Conservation (phyloP, 2,329 filamentous ascomycete species). For the Rugonectria rugulosa region DNA sequence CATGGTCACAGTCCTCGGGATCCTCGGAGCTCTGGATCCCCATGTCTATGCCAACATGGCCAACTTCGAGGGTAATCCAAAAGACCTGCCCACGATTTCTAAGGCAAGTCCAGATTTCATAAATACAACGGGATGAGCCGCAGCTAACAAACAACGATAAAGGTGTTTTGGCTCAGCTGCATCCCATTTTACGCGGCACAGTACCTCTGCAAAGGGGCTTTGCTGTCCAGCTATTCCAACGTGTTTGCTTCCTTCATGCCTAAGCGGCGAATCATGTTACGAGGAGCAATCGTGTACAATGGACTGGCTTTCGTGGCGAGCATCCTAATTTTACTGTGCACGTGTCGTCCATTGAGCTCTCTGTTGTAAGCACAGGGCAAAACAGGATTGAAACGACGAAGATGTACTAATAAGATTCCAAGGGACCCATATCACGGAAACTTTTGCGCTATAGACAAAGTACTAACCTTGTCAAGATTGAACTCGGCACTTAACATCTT, state of each 20-base stretch:
- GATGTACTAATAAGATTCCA: too few species aligned
- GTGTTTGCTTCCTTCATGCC: slow-evolving; percentile 24
- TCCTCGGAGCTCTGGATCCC: slow-evolving; percentile 21
- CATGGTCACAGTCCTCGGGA: slow-evolving; percentile 8
- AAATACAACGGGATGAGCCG: background rate
- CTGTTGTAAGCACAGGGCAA: background rate
- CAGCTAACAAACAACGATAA: background rate
- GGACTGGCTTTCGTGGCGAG: background rate
- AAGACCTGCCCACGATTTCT: background rate
- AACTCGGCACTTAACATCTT: slow-evolving; percentile 22
- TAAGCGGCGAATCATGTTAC: slow-evolving; percentile 17
- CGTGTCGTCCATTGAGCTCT: slow-evolving; percentile 14
- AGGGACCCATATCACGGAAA: too few species aligned
- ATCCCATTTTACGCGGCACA: slow-evolving; percentile 20
- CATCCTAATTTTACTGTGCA: background rate
- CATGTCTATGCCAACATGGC: background rate
- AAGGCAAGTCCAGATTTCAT: background rate
- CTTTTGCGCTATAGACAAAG: rapidly evolving
- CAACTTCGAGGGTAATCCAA: background rate
- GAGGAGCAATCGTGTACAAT: slow-evolving; percentile 10
- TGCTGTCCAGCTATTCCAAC: slow-evolving; percentile 21
- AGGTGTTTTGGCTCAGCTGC: slow-evolving; percentile 20
- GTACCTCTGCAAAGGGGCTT: slow-evolving; percentile 24
- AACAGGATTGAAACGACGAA: too few species aligned
- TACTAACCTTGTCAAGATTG: background rate